Conservation (phyloP, 1,284 basidiomycete genomes). For the Coniferiporia sulphurascens region DNA sequence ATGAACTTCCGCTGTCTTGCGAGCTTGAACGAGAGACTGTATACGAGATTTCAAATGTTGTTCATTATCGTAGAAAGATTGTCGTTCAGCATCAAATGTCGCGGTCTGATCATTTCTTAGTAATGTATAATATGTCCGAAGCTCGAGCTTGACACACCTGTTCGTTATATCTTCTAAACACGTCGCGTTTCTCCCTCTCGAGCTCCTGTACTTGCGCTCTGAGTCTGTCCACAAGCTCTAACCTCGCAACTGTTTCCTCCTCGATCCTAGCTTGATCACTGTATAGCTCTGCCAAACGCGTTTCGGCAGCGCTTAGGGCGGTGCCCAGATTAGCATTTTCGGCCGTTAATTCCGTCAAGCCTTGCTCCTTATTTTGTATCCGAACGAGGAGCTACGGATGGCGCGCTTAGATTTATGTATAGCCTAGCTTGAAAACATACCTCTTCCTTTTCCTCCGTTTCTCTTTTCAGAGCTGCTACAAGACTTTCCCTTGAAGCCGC, state of each 20-base stretch:
- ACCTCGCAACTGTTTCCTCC: constrained; percentile 67
- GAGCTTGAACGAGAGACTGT: constrained; percentile 64
- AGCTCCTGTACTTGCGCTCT: constrained; percentile 72
- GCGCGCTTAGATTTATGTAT: constrained; percentile 7
- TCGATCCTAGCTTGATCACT: constrained; percentile 74
- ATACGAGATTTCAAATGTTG: constrained; percentile 85
- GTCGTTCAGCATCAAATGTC: constrained; percentile 79
- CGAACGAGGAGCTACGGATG: constrained; percentile 59
- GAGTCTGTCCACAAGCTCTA: constrained; percentile 75
- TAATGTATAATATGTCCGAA: constrained; percentile 13
- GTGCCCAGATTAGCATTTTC: constrained; percentile 63
- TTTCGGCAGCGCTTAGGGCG: constrained; percentile 60
- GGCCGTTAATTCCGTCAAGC: constrained; percentile 49
- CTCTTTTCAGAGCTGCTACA: constrained; percentile 58
- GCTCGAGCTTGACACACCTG: constrained; percentile 43
- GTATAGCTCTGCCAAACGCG: constrained; percentile 68
- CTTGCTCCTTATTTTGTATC: constrained; percentile 71
- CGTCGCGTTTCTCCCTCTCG: constrained; percentile 76
- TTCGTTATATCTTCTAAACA: constrained; percentile 75
- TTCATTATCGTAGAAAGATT: constrained; percentile 83
- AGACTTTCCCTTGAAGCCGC: constrained; percentile 43
- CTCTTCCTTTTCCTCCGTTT: constrained; percentile 77
- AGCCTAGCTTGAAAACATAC: constrained; percentile 33
- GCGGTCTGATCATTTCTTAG: constrained; percentile 44
- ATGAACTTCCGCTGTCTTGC: constrained; percentile 36